Evolutionary conservation across 2,329 filamentous ascomycete species (phyloP).

Genomic region (Colletotrichum nymphaeae): DNA sequence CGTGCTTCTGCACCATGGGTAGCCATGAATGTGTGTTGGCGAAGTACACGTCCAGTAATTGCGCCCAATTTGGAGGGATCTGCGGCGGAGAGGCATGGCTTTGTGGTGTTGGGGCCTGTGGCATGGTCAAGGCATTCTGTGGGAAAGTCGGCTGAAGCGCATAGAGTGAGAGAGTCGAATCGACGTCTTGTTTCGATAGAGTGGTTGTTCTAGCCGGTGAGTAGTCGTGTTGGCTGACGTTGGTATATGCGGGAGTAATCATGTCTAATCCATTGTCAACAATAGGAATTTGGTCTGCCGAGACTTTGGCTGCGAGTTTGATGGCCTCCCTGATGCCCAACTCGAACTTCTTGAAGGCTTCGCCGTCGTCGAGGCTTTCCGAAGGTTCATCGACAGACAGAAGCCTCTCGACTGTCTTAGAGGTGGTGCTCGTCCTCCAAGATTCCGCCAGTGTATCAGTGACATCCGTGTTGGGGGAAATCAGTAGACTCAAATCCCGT

Average conservation of each 20-base stretch:
- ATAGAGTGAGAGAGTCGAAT: no score
- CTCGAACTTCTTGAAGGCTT: conserved; percentile 1
- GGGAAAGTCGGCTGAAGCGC: neutral
- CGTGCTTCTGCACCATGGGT: conserved; percentile 26
- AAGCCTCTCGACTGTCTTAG: neutral
- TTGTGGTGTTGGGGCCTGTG: neutral
- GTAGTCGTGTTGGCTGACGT: no score
- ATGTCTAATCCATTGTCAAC: neutral
- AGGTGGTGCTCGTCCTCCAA: conserved; percentile 20
- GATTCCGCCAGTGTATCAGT: neutral
- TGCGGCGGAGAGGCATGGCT: neutral
- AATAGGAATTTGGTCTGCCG: neutral
- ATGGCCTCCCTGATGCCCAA: neutral
- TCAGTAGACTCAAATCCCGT: neutral
- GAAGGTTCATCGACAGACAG: neutral
- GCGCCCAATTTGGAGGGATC: conserved; percentile 2
- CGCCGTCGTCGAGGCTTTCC: conserved; percentile 17
- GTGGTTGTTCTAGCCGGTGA: no score
- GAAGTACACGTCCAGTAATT: conserved; percentile 10
- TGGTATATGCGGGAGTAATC: no score
- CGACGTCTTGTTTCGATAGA: no score
- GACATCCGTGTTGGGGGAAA: neutral
- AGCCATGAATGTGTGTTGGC: conserved; percentile 15
- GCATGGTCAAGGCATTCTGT: neutral
- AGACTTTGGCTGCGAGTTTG: neutral